Evolutionary conservation across 176 grass and related monocot genomes (phyloP).

Genomic region (Aegilops umbellulata): DNA sequence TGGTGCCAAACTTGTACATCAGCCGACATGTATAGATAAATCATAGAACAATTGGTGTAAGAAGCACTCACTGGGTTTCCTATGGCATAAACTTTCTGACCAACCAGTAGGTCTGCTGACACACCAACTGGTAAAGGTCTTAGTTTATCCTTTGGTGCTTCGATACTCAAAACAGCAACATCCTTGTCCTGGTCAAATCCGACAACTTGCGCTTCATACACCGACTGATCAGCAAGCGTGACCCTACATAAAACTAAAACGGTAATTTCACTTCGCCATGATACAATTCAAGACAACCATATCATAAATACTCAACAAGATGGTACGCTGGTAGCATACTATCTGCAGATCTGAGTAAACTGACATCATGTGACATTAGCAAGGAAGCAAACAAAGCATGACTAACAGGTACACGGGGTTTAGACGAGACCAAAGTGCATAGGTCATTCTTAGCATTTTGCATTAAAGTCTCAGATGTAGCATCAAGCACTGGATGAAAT

Average conservation of each 20-base stretch:
- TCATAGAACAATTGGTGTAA: not conserved
- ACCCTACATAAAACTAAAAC: constrained; percentile 66
- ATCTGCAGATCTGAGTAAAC: not conserved
- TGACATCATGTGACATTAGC: not conserved
- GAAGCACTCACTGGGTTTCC: constrained; percentile 90
- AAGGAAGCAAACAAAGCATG: not conserved
- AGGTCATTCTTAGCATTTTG: not conserved
- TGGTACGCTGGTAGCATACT: not conserved
- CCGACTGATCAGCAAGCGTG: constrained; percentile 90
- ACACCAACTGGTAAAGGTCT: constrained; percentile 87
- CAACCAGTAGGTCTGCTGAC: constrained; percentile 84
- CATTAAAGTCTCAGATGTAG: not conserved
- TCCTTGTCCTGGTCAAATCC: constrained; percentile 99
- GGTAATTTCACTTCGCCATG: constrained; percentile 45
- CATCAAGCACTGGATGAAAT: not conserved
- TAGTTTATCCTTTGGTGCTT: constrained; percentile 90
- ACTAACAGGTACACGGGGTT: not conserved
- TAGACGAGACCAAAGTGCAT: no score
- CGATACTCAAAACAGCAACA: constrained; percentile 84
- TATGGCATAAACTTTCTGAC: constrained; percentile 98
- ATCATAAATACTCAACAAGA: not conserved
- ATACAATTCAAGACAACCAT: not conserved
- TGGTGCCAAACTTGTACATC: not conserved
- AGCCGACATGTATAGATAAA: not conserved
- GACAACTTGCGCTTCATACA: constrained; percentile 80